Percentiles rank a stretch among this genome's conserved stretches.
These are phyloP conservation scores for Detonula confervacea DNA, from an alignment of 352 stramenopile species.

Conservation along the genomic window DNA sequence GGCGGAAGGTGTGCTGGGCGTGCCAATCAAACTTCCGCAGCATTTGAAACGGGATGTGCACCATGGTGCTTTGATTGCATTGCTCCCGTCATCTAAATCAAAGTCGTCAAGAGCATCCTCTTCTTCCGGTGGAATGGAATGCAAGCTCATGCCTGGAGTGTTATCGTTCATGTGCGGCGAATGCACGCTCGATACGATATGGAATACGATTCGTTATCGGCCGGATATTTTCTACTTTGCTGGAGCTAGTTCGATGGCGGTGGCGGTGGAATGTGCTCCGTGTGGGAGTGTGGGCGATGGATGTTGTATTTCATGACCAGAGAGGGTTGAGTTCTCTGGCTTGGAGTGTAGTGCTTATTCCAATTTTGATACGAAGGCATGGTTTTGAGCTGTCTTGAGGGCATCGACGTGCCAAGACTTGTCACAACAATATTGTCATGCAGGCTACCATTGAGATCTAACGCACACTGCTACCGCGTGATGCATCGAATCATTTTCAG, in stretches of 20 bases:
- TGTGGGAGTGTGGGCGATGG: conserved; percentile 1
- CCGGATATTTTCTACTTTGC: conserved; percentile 34
- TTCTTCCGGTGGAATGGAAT: conserved; percentile 1
- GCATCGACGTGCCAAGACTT: no score
- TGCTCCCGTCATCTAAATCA: conserved; percentile 35
- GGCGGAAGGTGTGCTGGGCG: neutral
- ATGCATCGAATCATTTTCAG: no score
- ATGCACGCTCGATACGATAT: conserved; percentile 30
- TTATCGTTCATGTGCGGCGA: conserved; percentile 13
- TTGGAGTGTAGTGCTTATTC: no score
- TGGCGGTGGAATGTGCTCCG: neutral
- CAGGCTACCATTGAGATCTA: no score
- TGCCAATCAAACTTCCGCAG: conserved; percentile 15
- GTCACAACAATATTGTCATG: no score
- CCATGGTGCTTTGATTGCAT: conserved; percentile 30
- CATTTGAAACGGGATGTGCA: conserved; percentile 40
- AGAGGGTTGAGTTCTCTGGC: no score
- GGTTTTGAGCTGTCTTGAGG: no score
- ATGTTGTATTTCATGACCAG: conserved; percentile 9
- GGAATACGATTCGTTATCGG: conserved; percentile 44
- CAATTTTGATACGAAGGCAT: no score
- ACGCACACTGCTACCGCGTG: no score
- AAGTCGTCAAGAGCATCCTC: no score
- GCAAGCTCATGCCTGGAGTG: conserved; percentile 25
- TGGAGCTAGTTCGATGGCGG: neutral